Evolutionary conservation across 2,329 filamentous ascomycete genomes (phyloP).

Genomic region (Arthrobotrys sphaeroides): DNA sequence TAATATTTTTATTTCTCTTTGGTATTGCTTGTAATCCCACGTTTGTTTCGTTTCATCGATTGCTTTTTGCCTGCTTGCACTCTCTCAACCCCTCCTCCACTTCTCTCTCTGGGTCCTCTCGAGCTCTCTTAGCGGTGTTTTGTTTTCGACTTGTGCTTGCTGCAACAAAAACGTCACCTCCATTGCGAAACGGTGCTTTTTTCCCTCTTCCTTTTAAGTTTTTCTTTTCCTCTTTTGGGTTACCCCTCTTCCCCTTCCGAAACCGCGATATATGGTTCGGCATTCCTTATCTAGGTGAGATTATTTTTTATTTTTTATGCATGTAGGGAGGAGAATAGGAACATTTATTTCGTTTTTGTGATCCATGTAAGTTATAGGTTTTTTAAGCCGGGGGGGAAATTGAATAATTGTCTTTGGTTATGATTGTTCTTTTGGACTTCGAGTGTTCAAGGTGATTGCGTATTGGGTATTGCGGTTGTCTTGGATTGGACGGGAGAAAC

Average conservation of each 20-base stretch:
- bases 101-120: conserved; percentile 10
- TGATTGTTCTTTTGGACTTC: too few relatives aligned
- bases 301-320: conserved; percentile 42
- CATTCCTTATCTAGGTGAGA: conserved; percentile 31
- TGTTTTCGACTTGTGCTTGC: conserved; percentile 27
- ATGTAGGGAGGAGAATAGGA: conserved; percentile 36
- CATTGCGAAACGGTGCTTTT: conserved; percentile 25
- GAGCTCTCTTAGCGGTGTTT: conserved; percentile 25
- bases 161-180: conserved; percentile 22
- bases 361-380: not conserved
- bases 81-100: not conserved
- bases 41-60: conserved; percentile 17
- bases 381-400: not conserved
- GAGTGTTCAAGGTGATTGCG: conserved; percentile 1
- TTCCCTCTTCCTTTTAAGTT: conserved; percentile 5
- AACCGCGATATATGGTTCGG: conserved; percentile 18
- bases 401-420: too few relatives aligned
- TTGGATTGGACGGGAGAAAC: not conserved
- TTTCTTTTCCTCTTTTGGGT: conserved; percentile 16
- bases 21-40: conserved; percentile 15
- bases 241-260: conserved; percentile 29
- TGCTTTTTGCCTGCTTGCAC: not conserved
- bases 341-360: conserved; percentile 25
- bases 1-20: conserved; percentile 7
- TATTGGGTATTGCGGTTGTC: not conserved